phyloP scores from a whole-genome alignment of 164 flowering plant genomes.

The Chimonanthus praecox region DNA sequence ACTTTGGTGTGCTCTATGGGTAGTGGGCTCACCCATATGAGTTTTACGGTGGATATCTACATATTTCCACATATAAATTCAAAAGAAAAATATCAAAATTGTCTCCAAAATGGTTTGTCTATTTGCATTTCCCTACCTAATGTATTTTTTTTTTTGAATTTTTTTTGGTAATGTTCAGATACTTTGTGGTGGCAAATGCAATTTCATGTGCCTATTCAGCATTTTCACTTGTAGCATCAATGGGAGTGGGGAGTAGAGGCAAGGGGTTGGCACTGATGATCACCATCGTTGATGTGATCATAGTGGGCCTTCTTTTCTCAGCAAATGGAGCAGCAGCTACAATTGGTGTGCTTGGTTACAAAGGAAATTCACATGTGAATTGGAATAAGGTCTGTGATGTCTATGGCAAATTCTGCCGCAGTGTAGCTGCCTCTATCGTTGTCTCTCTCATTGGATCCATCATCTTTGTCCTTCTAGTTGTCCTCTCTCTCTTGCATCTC shows the following conservation, averaged over 20 bases:
- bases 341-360: conserved; percentile 24
- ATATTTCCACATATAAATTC: no score
- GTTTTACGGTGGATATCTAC: no score
- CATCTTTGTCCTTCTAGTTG: conserved; percentile 20
- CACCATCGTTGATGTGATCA: conserved; percentile 26
- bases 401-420: conserved; percentile 26
- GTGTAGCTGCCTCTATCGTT: conserved; percentile 16
- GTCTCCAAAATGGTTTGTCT: neutral
- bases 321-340: conserved; percentile 35
- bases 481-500: conserved; percentile 21
- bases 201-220: conserved; percentile 38
- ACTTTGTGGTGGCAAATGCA: conserved; percentile 34
- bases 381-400: conserved; percentile 38
- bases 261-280: conserved; percentile 9
- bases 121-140: neutral
- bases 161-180: conserved; percentile 15
- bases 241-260: neutral
- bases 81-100: neutral
- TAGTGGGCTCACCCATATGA: neutral
- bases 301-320: conserved; percentile 40
- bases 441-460: conserved; percentile 26
- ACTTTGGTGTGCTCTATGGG: neutral
- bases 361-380: conserved; percentile 34
- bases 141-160: neutral
- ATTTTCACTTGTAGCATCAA: conserved; percentile 22